Evolutionary conservation across 2,329 filamentous ascomycete genomes (phyloP), one percentile per base, ranked within the genome.

Genomic region (Aschersonia sp.): DNA sequence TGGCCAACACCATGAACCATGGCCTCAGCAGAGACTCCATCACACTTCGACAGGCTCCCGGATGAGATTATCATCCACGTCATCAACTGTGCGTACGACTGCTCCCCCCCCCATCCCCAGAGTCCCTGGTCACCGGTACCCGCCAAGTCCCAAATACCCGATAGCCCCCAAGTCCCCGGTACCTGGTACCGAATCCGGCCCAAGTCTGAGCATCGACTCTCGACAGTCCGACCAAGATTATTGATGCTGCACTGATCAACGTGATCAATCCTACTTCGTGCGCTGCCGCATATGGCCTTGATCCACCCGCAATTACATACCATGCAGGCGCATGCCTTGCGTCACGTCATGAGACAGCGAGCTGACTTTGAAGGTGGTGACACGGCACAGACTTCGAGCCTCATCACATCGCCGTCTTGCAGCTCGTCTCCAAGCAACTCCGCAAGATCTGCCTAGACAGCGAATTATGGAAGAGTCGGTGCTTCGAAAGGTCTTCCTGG

Each of bases 381-480:
- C 43, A 31, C 30, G 31, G 4, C 31, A 20, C 48, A 67, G 65
- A 63, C 51, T 61, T 67, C 49, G 59, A 63, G n/a, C 65, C 65
- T 31, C 53, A 54, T 31, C 51, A 63, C 43, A 55, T 89, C 51
- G 77, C 83, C 49, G 72, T 65, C 48, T 68, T 91, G 35, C 86
- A 89, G 64, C 72, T 76, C 28, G 78, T 87, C 9, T 91, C 80
- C 30, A 78, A 72, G 52, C 73, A 71, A 43, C 77, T 91, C 50
- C 73, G 82, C 31, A 64, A 69, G 31, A 69, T 92, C 42, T 82
- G 78, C 40, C 80, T 87, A 49, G 87, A 94, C 59, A 77, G 84
- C 56, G 75, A 72, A 40, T 69, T 91, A 38, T 96, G 89, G 89
- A 83, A 84, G 52, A 66, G 73, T 3, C 73, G 82, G 59, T 89